Evolutionary conservation across 352 stramenopile species (phyloP).

Genomic region (Peronospora farinosa): DNA sequence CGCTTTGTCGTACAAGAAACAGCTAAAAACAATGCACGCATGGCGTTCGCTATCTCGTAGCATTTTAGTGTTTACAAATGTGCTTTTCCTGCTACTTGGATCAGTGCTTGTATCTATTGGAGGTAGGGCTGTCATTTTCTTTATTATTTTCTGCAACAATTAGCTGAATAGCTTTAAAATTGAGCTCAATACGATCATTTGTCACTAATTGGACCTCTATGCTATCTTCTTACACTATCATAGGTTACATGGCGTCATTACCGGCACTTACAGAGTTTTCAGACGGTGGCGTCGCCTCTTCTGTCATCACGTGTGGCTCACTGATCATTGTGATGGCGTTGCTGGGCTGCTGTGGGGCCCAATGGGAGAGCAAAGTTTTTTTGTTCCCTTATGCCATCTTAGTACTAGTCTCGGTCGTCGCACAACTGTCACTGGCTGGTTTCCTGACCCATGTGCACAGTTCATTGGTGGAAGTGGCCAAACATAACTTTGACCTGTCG

Average conservation of each 20-base stretch:
- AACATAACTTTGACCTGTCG: conserved; percentile 67
- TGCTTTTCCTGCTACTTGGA: conserved; percentile 80
- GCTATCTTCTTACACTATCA: conserved; percentile 5
- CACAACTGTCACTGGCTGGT: conserved; percentile 66
- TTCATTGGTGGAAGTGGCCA: conserved; percentile 55
- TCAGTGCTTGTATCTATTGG: conserved; percentile 74
- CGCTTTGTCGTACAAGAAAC: conserved; percentile 11
- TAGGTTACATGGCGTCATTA: conserved; percentile 76
- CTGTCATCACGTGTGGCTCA: conserved; percentile 73
- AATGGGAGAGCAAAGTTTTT: conserved; percentile 85
- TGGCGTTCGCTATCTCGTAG: conserved; percentile 73
- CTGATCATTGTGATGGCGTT: conserved; percentile 74
- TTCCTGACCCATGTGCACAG: conserved; percentile 80
- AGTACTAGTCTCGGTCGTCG: conserved; percentile 69
- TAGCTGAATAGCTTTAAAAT: not conserved
- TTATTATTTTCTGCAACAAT: conserved; percentile 2
- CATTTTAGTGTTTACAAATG: conserved; percentile 84
- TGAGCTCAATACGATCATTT: conserved; percentile 4
- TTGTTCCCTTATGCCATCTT: conserved; percentile 78
- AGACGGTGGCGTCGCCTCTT: conserved; percentile 64
- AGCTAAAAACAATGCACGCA: conserved; percentile 29
- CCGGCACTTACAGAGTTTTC: conserved; percentile 79
- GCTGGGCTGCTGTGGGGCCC: conserved; percentile 72
- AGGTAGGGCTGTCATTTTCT: conserved; percentile 29
- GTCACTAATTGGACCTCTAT: conserved; percentile 1